phyloP scores from a whole-genome alignment of 139 green algal species.

The Volvox reticuliferus region DNA sequence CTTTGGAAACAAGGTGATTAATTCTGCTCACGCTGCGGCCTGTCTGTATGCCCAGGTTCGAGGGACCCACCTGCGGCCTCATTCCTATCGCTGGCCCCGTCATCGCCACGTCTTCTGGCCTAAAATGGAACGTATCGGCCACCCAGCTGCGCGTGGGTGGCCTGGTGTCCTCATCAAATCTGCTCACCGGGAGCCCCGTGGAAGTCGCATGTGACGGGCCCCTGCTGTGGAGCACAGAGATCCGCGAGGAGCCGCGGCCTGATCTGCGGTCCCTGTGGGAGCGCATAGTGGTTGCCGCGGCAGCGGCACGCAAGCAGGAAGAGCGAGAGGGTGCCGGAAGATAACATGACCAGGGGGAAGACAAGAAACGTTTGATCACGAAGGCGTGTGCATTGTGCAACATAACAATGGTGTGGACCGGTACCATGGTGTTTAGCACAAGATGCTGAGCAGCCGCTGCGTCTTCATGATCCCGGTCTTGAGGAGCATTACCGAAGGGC shows the following conservation, averaged over 20 bases:
- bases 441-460: not conserved
- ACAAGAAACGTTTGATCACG: too few relatives aligned
- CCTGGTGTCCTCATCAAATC: conserved; percentile 32
- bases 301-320: not conserved
- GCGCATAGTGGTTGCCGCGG: not conserved
- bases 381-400: not conserved
- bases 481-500: too few relatives aligned
- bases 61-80: conserved; percentile 91
- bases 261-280: conserved; percentile 2
- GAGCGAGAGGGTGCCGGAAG: not conserved
- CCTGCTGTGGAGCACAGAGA: conserved; percentile 83
- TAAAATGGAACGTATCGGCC: conserved; percentile 90
- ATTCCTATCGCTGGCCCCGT: conserved; percentile 79
- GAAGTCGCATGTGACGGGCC: conserved; percentile 69
- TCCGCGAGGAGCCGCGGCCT: conserved; percentile 24
- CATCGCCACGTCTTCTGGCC: conserved; percentile 68
- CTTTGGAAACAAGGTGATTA: too few relatives aligned
- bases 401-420: not conserved
- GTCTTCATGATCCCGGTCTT: too few relatives aligned
- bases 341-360: too few relatives aligned
- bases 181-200: conserved; percentile 59
- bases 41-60: conserved; percentile 43
- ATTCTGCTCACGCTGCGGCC: too few relatives aligned
- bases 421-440: not conserved
- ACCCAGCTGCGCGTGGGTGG: conserved; percentile 47